Conservation (phyloP, 2,329 filamentous ascomycete species). For the Nothophaeocryptopus gaeumannii region DNA sequence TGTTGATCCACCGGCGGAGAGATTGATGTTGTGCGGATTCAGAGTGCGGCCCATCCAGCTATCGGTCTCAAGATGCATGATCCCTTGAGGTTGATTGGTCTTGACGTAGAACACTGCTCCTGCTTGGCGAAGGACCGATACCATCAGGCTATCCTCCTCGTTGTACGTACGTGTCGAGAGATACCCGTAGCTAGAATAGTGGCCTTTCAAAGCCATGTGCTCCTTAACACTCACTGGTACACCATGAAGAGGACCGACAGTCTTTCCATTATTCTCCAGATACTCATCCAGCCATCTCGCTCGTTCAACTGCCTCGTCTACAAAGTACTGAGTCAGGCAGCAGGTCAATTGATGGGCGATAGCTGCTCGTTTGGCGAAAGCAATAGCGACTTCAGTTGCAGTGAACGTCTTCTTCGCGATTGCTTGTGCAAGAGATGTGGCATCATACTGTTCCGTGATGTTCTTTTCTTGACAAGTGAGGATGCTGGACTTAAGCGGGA, state of each 20-base stretch:
- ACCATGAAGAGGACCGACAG: slow-evolving; percentile 20
- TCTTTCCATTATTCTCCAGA: slow-evolving; percentile 14
- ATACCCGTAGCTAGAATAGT: slow-evolving; percentile 16
- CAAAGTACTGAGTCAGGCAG: slow-evolving; percentile 22
- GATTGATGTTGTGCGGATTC: slow-evolving; percentile 22
- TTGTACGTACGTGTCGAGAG: slow-evolving; percentile 5
- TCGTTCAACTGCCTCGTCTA: slow-evolving; percentile 19
- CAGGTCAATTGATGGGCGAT: slow-evolving; percentile 21
- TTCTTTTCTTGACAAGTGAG: slow-evolving; percentile 13
- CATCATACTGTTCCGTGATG: slow-evolving; percentile 21
- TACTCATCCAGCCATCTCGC: slow-evolving; percentile 19
- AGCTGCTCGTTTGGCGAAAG: slow-evolving; percentile 21
- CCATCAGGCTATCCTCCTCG: slow-evolving; percentile 16
- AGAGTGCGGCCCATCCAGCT: slow-evolving; percentile 8
- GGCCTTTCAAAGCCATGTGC: slow-evolving; percentile 17
- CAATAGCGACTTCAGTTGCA: slow-evolving; percentile 17
- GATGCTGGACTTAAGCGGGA: slow-evolving; percentile 17
- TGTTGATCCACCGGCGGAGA: slow-evolving; percentile 18
- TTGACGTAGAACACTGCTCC: slow-evolving; percentile 25
- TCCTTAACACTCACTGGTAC: slow-evolving; percentile 22
- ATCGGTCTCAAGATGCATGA: slow-evolving; percentile 21
- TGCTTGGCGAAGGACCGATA: slow-evolving; percentile 13
- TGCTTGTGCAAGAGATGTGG: slow-evolving; percentile 11
- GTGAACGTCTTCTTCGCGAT: slow-evolving; percentile 14
- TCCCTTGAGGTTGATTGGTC: slow-evolving; percentile 20